phyloP scores from a whole-genome alignment of 1,284 basidiomycete species.

The Amylostereum chailletii region DNA sequence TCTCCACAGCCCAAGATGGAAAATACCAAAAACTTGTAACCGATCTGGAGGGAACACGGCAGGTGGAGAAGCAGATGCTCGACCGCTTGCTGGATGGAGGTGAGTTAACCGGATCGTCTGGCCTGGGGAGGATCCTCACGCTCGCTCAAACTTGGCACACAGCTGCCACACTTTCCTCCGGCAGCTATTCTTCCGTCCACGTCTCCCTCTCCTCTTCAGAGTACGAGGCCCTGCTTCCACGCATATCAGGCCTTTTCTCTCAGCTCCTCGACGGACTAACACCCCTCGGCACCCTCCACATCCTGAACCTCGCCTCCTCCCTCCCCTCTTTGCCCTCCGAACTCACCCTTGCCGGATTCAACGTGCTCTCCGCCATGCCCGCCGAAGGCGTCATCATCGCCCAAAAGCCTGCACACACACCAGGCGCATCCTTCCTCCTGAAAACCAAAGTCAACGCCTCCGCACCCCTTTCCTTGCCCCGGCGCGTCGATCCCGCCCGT shows the following conservation, averaged over 20 bases:
- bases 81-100: conserved; percentile 72
- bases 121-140: neutral
- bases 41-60: conserved; percentile 39
- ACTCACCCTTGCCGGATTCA: conserved; percentile 57
- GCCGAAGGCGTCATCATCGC: conserved; percentile 43
- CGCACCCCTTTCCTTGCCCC: conserved; percentile 29
- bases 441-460: conserved; percentile 16
- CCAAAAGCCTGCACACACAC: conserved; percentile 50
- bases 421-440: conserved; percentile 26
- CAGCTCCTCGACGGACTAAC: conserved; percentile 50
- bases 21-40: conserved; percentile 63
- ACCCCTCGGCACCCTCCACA: conserved; percentile 59
- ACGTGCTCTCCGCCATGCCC: conserved; percentile 33
- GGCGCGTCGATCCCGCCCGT: conserved; percentile 42
- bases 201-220: conserved; percentile 52
- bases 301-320: conserved; percentile 42
- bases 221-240: conserved; percentile 45
- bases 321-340: conserved; percentile 41
- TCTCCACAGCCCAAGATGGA: conserved; percentile 64
- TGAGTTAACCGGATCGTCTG: conserved; percentile 24
- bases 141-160: conserved; percentile 10
- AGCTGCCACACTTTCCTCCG: conserved; percentile 53
- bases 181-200: conserved; percentile 56
- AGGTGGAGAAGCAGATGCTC: conserved; percentile 65
- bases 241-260: conserved; percentile 44